Conservation (phyloP, 2,329 filamentous ascomycete species). For the Stylonectria norvegica region DNA sequence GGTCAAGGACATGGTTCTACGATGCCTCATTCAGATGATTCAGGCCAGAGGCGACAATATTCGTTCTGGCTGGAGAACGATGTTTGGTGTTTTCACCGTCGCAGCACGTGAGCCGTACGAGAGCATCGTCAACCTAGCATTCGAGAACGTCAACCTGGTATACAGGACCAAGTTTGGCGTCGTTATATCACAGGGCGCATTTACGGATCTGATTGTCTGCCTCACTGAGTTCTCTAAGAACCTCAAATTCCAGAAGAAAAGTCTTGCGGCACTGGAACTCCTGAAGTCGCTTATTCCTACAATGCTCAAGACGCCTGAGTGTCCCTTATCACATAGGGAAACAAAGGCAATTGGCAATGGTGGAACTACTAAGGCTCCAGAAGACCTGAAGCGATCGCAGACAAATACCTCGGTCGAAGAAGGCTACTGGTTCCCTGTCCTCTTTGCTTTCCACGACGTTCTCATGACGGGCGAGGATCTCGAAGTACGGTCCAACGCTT, state of each 20-base stretch:
- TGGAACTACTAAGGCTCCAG: conserved; percentile 42
- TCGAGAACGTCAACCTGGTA: conserved; percentile 92
- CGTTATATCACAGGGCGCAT: conserved; percentile 93
- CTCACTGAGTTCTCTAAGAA: conserved; percentile 99
- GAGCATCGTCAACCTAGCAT: conserved; percentile 92
- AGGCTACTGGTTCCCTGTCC: conserved; percentile 96
- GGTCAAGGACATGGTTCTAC: conserved; percentile 95
- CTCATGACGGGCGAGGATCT: conserved; percentile 98
- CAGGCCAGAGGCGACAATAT: conserved; percentile 96
- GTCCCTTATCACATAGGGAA: conserved; percentile 71
- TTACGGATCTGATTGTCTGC: conserved; percentile 93
- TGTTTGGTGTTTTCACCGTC: conserved; percentile 98
- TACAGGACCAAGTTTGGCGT: conserved; percentile 95
- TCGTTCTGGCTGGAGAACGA: conserved; percentile 95
- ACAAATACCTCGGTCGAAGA: conserved; percentile 88
- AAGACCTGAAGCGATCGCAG: conserved; percentile 51
- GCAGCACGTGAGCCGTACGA: conserved; percentile 92
- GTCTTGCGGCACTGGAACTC: conserved; percentile 89
- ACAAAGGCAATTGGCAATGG: conserved; percentile 40
- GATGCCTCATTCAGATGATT: conserved; percentile 98
- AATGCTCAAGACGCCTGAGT: conserved; percentile 95
- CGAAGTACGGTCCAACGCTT: conserved; percentile 83
- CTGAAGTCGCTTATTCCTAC: conserved; percentile 89
- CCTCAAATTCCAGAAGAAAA: conserved; percentile 97
- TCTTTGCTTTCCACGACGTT: conserved; percentile 98